Evolutionary conservation across 1,139 yeast genomes (phyloP).

Genomic region (Protomyces macrosporus): DNA sequence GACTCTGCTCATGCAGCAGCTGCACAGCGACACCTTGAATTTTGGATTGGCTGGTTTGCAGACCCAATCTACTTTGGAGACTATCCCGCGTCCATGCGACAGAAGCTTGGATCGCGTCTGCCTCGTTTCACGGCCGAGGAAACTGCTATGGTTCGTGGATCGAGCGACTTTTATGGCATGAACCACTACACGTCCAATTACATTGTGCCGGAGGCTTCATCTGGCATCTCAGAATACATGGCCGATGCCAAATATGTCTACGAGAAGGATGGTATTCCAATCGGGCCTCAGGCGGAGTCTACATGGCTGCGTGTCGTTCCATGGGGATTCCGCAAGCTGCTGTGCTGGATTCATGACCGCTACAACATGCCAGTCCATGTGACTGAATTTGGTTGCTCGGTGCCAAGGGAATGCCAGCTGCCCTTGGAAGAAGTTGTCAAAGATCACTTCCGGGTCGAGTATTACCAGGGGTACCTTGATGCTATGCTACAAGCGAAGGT

Average conservation of each 20-base stretch:
- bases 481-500: constrained; percentile 36
- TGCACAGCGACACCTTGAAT: constrained; percentile 34
- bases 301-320: constrained; percentile 19
- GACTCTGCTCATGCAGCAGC: constrained; percentile 36
- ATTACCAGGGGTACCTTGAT: constrained; percentile 39
- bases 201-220: background rate
- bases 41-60: constrained; percentile 38
- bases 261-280: constrained; percentile 29
- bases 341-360: constrained; percentile 4
- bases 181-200: constrained; percentile 42
- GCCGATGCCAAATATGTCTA: constrained; percentile 35
- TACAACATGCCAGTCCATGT: constrained; percentile 34
- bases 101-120: constrained; percentile 34
- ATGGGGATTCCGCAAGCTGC: constrained; percentile 13
- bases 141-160: constrained; percentile 34
- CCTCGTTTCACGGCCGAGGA: constrained; percentile 39
- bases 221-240: constrained; percentile 34
- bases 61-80: constrained; percentile 42
- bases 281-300: constrained; percentile 36
- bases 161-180: constrained; percentile 42
- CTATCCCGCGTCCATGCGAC: constrained; percentile 38
- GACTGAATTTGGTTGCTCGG: constrained; percentile 43
- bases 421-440: constrained; percentile 37
- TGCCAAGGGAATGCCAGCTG: constrained; percentile 39
- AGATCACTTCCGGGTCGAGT: constrained; percentile 39